phyloP scores from a whole-genome alignment of 768 basidiomycete genomes.

The Rhizopogon salebrosus region DNA sequence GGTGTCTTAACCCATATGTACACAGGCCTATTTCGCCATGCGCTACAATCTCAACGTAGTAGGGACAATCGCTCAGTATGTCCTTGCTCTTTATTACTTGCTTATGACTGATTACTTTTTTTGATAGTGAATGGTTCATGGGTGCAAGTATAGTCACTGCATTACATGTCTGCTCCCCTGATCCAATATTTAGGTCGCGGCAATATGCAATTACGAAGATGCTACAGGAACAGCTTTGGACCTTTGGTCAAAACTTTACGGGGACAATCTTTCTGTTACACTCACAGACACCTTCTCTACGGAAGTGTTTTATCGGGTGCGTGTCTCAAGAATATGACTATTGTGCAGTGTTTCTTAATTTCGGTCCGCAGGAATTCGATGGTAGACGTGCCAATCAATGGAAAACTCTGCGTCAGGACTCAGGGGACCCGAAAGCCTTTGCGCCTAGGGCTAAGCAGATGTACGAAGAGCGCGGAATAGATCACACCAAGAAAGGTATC shows the following conservation, averaged over 20 bases:
- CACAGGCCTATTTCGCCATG: constrained; percentile 78
- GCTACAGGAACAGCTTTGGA: constrained; percentile 72
- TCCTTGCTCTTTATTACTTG: constrained; percentile 10
- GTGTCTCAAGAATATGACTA: constrained; percentile 1
- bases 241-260: constrained; percentile 81
- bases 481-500: constrained; percentile 58
- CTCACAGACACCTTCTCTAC: constrained; percentile 96
- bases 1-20: not conserved
- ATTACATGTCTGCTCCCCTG: not conserved
- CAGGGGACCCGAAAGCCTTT: constrained; percentile 84
- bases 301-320: constrained; percentile 74
- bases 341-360: not conserved
- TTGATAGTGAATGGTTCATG: constrained; percentile 83
- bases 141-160: constrained; percentile 42
- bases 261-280: constrained; percentile 54
- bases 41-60: constrained; percentile 61
- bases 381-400: constrained; percentile 60
- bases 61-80: constrained; percentile 86
- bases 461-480: constrained; percentile 68
- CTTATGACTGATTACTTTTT: not conserved
- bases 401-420: constrained; percentile 88
- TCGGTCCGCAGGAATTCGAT: constrained; percentile 46
- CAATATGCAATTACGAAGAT: constrained; percentile 75
- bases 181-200: constrained; percentile 55
- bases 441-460: constrained; percentile 66